A percentile compares a stretch with the other conserved stretches of the same genome.
Evolutionary conservation across 345 rosid species (phyloP).

Genomic region (Pistacia vera): DNA sequence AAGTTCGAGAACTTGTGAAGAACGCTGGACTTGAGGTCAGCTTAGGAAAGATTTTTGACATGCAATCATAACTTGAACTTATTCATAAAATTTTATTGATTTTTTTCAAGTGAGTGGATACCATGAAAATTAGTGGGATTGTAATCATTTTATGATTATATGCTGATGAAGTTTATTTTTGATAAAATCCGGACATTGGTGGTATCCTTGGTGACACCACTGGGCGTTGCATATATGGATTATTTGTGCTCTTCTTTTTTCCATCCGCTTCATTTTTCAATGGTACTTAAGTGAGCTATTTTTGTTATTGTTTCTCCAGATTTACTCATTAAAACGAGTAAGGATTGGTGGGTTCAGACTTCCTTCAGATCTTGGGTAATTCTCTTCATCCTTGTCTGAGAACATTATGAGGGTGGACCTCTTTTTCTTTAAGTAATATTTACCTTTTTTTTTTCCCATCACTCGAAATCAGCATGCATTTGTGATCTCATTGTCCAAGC

Average conservation of each 20-base stretch:
- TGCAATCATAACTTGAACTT: neutral
- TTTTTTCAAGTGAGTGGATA: neutral
- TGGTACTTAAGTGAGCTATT: conserved; percentile 8
- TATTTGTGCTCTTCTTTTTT: conserved; percentile 3
- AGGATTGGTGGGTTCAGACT: conserved; percentile 93
- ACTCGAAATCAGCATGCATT: neutral
- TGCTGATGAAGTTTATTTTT: conserved; percentile 5
- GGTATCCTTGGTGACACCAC: neutral
- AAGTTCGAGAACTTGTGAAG: conserved; percentile 94
- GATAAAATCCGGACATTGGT: neutral
- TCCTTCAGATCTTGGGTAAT: conserved; percentile 90
- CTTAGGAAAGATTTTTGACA: conserved; percentile 24
- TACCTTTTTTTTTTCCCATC: neutral
- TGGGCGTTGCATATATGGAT: neutral
- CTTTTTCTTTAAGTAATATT: neutral
- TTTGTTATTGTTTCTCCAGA: conserved; percentile 43
- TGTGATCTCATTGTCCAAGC: neutral
- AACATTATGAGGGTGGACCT: neutral
- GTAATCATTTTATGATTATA: neutral
- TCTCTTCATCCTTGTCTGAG: conserved; percentile 8
- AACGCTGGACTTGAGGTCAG: conserved; percentile 95
- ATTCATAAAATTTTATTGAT: neutral
- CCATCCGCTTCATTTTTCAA: neutral
- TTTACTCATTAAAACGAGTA: conserved; percentile 75
- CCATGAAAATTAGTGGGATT: neutral